These are phyloP conservation scores for Vanilla planifolia DNA, from an alignment of 106 monocot genomes.

Conservation along the genomic window DNA sequence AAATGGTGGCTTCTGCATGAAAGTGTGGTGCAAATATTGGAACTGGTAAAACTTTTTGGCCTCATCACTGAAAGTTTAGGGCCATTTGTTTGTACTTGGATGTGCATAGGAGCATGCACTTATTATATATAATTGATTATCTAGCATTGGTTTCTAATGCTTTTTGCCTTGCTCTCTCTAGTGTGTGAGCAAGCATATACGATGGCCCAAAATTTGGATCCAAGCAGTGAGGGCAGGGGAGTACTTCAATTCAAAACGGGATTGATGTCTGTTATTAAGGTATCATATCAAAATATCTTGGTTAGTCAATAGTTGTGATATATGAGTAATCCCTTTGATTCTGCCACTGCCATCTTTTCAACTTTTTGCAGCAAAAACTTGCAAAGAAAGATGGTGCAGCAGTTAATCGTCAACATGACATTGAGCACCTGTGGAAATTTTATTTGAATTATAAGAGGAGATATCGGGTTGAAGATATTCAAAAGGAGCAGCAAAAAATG, in stretches of 20 bases:
- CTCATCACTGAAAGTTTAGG: no score
- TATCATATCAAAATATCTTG: slow-evolving; percentile 12
- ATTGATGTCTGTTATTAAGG: slow-evolving; percentile 96
- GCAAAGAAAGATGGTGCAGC: slow-evolving; percentile 58
- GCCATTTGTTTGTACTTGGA: no score
- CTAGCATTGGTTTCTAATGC: no score
- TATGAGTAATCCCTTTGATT: background rate
- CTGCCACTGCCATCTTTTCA: background rate
- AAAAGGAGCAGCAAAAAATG: slow-evolving; percentile 55
- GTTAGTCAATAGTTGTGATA: background rate
- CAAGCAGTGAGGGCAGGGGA: slow-evolving; percentile 90
- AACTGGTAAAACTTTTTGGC: no score
- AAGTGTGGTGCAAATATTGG: no score
- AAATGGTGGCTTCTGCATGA: no score
- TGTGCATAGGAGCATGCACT: no score
- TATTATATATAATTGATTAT: no score
- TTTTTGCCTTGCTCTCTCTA: no score
- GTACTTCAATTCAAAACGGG: slow-evolving; percentile 97
- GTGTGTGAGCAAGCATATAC: slow-evolving; percentile 96
- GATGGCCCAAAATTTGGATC: slow-evolving; percentile 92
- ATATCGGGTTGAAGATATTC: slow-evolving; percentile 67
- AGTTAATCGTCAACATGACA: slow-evolving; percentile 66
- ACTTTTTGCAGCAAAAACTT: slow-evolving; percentile 68
- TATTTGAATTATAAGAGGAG: slow-evolving; percentile 65
- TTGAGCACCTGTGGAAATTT: slow-evolving; percentile 78